Conservation (phyloP, 2,329 filamentous ascomycete genomes). For the Calonectria pseudoreteaudii region DNA sequence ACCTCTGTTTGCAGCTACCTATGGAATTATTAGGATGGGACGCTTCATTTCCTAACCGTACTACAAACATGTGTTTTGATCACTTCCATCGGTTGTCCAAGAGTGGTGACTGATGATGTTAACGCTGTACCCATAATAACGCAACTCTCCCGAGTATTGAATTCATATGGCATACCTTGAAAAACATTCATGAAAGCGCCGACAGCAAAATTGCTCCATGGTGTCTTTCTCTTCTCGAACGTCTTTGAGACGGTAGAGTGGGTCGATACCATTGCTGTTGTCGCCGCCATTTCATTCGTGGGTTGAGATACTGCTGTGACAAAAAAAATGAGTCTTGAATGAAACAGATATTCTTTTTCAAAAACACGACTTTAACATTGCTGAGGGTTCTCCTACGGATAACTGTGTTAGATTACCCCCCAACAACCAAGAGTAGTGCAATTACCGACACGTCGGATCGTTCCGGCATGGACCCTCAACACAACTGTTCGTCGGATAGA, state of each 20-base stretch:
- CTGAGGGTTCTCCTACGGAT: not conserved
- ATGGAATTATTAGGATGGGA: not conserved
- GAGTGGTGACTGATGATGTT: constrained; percentile 4
- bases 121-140: not conserved
- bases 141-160: too few species aligned
- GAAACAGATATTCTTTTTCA: not conserved
- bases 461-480: not conserved
- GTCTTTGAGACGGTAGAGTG: not conserved
- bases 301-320: too few species aligned
- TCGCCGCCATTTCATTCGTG: not conserved
- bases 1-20: constrained; percentile 13
- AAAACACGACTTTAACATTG: not conserved
- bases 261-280: not conserved
- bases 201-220: constrained; percentile 20
- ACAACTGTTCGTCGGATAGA: not conserved
- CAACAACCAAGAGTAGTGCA: not conserved
- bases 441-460: not conserved
- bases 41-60: not conserved
- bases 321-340: not conserved
- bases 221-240: constrained; percentile 17
- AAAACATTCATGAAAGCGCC: constrained; percentile 22
- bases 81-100: constrained; percentile 24
- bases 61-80: constrained; percentile 20
- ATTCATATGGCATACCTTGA: not conserved
- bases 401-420: not conserved